Conservation (phyloP, 1,139 yeast species). For the Suhomyces anneliseae region DNA sequence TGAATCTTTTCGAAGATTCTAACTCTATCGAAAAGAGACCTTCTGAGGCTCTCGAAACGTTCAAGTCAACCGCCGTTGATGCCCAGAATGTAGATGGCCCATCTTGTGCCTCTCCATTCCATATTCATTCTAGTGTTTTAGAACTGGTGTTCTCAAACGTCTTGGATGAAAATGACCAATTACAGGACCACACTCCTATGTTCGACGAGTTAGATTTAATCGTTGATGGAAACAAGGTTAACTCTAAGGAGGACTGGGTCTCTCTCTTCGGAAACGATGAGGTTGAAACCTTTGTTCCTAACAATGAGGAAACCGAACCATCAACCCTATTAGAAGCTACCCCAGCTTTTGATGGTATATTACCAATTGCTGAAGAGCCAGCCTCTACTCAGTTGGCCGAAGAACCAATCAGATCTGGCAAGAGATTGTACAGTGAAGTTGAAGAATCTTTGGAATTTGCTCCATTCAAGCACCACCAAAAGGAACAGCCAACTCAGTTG, state of each 20-base stretch:
- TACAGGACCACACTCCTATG: conserved; percentile 61
- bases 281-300: conserved; percentile 15
- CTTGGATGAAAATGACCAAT: conserved; percentile 37
- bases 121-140: conserved; percentile 57
- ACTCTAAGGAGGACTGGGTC: conserved; percentile 58
- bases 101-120: conserved; percentile 39
- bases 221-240: conserved; percentile 47
- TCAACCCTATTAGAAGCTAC: background rate
- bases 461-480: conserved; percentile 10
- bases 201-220: conserved; percentile 55
- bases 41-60: conserved; percentile 21
- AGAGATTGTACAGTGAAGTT: conserved; percentile 32
- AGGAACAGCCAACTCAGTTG: conserved; percentile 22
- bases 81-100: conserved; percentile 9
- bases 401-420: conserved; percentile 13
- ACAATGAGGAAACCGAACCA: conserved; percentile 4
- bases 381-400: conserved; percentile 2
- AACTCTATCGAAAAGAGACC: conserved; percentile 12
- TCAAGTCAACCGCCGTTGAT: conserved; percentile 9
- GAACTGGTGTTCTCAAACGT: conserved; percentile 61
- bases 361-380: conserved; percentile 1
- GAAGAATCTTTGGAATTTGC: conserved; percentile 29
- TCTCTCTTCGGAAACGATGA: conserved; percentile 56
- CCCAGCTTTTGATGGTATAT: background rate
- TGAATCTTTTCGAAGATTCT: conserved; percentile 11